phyloP scores from a whole-genome alignment of 192 early-diverging fungal species.

The Thamnidium elegans region DNA sequence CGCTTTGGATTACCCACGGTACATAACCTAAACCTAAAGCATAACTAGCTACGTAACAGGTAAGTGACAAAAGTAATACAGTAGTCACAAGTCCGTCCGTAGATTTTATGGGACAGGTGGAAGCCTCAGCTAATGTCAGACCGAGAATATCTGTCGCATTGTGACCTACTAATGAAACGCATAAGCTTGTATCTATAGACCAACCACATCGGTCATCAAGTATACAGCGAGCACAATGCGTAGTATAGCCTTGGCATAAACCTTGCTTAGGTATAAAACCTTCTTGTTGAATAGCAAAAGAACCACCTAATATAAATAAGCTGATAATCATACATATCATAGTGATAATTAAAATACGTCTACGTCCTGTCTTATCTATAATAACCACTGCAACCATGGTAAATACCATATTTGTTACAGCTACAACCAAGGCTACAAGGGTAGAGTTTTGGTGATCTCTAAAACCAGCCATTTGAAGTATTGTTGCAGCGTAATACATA shows the following conservation, averaged over 20 bases:
- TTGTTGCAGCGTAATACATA: conserved; percentile 54
- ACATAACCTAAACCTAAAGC: conserved; percentile 50
- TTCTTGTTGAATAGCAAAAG: conserved; percentile 40
- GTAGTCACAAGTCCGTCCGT: conserved; percentile 9
- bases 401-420: conserved; percentile 44
- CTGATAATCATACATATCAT: conserved; percentile 45
- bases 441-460: conserved; percentile 42
- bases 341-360: conserved; percentile 45
- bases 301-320: conserved; percentile 40
- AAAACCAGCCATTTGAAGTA: conserved; percentile 54
- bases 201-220: conserved; percentile 44
- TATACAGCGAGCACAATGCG: conserved; percentile 44
- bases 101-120: conserved; percentile 9
- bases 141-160: conserved; percentile 14
- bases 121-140: background rate
- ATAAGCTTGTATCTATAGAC: background rate
- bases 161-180: conserved; percentile 1
- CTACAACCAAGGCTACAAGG: conserved; percentile 43
- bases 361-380: conserved; percentile 44
- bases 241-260: conserved; percentile 37
- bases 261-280: conserved; percentile 40
- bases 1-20: conserved; percentile 74
- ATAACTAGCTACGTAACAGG: conserved; percentile 35
- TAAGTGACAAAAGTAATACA: conserved; percentile 13
- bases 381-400: conserved; percentile 42